These are phyloP conservation scores for Fraxinus americana DNA, from an alignment of 257 asterid species.

Conservation along the genomic window DNA sequence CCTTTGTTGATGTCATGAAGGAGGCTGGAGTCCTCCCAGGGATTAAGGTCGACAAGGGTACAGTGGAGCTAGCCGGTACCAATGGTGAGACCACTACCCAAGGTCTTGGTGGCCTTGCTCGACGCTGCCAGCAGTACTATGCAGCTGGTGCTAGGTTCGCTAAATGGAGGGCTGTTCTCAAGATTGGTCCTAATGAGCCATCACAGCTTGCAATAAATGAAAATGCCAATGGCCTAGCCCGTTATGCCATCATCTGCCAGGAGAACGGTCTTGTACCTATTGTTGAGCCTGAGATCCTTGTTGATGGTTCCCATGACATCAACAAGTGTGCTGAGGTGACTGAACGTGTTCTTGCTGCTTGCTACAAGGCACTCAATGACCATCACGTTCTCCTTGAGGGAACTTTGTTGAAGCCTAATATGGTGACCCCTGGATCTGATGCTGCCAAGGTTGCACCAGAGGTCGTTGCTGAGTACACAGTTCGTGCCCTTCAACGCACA, in stretches of 20 bases:
- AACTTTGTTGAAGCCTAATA: conserved; percentile 64
- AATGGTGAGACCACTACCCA: conserved; percentile 68
- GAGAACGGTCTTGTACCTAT: conserved; percentile 66
- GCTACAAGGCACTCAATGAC: conserved; percentile 69
- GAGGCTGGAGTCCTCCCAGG: conserved; percentile 68
- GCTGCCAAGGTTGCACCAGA: conserved; percentile 57
- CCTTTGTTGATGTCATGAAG: conserved; percentile 59
- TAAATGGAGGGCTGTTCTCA: conserved; percentile 68
- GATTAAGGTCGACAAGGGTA: conserved; percentile 71
- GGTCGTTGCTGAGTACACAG: conserved; percentile 64
- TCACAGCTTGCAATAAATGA: conserved; percentile 60
- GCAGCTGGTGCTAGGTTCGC: conserved; percentile 64
- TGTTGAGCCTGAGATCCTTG: conserved; percentile 73
- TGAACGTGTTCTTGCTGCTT: conserved; percentile 68
- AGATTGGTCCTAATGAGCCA: conserved; percentile 60
- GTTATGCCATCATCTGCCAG: conserved; percentile 68
- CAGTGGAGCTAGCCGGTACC: conserved; percentile 65
- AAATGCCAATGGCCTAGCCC: conserved; percentile 64
- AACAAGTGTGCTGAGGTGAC: conserved; percentile 57
- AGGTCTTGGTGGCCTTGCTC: conserved; percentile 62
- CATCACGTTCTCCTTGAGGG: conserved; percentile 67
- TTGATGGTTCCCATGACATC: conserved; percentile 65
- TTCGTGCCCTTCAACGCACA: conserved; percentile 61
- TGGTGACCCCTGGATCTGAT: conserved; percentile 74
- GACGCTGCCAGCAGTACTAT: conserved; percentile 59